These are phyloP conservation scores for Vanrija sp. DNA, from an alignment of 1,284 basidiomycete species.

Conservation along the genomic window DNA sequence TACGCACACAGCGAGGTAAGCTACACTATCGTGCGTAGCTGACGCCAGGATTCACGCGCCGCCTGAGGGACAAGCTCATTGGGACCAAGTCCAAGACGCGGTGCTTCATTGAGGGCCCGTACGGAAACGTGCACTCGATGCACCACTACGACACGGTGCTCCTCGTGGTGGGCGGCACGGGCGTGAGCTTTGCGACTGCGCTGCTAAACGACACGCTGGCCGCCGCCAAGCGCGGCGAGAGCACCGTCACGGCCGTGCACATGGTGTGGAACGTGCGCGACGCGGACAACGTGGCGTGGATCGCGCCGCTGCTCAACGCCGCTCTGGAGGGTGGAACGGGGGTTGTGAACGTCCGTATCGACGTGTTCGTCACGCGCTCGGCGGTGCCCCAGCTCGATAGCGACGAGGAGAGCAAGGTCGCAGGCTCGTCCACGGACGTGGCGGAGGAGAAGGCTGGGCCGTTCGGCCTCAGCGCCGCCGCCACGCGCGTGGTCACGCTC, in stretches of 20 bases:
- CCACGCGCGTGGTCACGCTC: background rate
- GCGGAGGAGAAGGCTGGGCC: background rate
- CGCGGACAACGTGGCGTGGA: constrained; percentile 16
- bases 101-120: constrained; percentile 42
- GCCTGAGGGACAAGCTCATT: constrained; percentile 20
- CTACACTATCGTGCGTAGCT: constrained; percentile 15
- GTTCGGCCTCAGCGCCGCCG: background rate
- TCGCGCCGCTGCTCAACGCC: constrained; percentile 16
- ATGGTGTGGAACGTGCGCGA: constrained; percentile 38
- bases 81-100: constrained; percentile 25
- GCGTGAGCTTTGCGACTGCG: constrained; percentile 36
- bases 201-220: constrained; percentile 29
- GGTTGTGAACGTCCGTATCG: constrained; percentile 9
- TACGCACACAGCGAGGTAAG: constrained; percentile 44
- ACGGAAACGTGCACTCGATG: constrained; percentile 26
- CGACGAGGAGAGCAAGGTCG: constrained; percentile 2
- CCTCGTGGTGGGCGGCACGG: constrained; percentile 43
- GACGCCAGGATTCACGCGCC: constrained; percentile 52
- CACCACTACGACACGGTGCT: constrained; percentile 32
- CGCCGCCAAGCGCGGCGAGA: constrained; percentile 23
- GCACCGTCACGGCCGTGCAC: constrained; percentile 24
- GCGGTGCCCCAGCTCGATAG: background rate
- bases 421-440: background rate
- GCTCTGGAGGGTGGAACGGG: constrained; percentile 9
- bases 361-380: constrained; percentile 21